Conservation (phyloP, 2,329 filamentous ascomycete species). For the Neofusicoccum laricinum region DNA sequence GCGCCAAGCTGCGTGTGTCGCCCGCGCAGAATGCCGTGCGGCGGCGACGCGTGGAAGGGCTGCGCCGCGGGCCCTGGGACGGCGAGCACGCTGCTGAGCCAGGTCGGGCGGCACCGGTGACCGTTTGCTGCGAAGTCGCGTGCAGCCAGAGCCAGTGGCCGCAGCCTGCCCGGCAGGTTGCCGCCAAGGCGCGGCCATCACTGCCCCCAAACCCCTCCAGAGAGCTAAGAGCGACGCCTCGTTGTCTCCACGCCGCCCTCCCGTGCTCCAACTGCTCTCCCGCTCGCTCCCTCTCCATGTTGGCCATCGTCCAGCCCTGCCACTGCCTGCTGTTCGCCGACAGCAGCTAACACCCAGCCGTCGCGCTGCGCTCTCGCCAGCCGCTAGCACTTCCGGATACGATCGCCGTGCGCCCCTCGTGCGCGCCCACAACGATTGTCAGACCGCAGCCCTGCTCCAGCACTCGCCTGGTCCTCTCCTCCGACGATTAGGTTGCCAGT, state of each 20-base stretch:
- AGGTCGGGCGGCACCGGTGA: background rate
- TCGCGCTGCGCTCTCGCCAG: background rate
- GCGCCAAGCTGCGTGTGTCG: background rate
- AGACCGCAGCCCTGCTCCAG: background rate
- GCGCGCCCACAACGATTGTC: background rate
- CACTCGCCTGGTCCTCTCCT: background rate
- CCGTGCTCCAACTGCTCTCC: background rate
- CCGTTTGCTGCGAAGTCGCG: background rate
- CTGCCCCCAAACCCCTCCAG: background rate
- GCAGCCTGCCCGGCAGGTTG: background rate
- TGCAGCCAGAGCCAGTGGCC: background rate
- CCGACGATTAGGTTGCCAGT: background rate
- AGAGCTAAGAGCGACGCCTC: background rate
- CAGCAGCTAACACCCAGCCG: constrained; percentile 11
- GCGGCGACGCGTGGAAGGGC: background rate
- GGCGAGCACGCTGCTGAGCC: background rate
- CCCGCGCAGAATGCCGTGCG: background rate
- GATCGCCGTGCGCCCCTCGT: background rate
- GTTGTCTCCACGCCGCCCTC: background rate
- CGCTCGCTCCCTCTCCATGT: constrained; percentile 4
- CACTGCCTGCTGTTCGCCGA: constrained; percentile 12
- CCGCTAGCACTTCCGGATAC: background rate
- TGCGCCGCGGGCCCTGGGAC: background rate
- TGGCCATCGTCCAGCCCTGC: background rate
- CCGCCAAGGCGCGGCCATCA: constrained; percentile 1